Conservation (phyloP, 192 early-diverging fungal genomes). For the Podila epigama region DNA sequence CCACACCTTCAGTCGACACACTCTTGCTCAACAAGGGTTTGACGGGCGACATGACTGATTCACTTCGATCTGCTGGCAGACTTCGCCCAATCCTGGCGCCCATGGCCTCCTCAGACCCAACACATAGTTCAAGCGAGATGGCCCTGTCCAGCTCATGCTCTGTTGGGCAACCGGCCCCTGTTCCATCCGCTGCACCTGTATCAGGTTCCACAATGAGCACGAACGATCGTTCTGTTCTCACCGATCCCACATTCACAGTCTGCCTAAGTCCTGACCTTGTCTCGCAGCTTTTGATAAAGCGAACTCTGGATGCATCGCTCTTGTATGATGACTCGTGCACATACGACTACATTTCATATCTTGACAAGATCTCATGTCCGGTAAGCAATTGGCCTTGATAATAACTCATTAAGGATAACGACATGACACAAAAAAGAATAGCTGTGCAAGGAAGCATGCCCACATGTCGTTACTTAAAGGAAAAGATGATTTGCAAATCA, state of each 20-base stretch:
- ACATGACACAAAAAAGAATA: too few species aligned
- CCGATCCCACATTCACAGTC: not conserved
- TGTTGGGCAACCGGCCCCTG: too few species aligned
- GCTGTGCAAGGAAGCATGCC: too few species aligned
- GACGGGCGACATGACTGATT: not conserved
- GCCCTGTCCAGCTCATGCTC: too few species aligned
- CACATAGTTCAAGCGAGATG: too few species aligned
- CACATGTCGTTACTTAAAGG: too few species aligned
- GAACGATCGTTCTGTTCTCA: not conserved
- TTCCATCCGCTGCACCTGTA: too few species aligned
- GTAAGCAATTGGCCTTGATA: constrained; percentile 35
- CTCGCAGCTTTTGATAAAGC: constrained; percentile 12
- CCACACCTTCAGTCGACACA: not conserved
- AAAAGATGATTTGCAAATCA: not conserved
- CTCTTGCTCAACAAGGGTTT: not conserved
- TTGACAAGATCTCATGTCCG: constrained; percentile 35
- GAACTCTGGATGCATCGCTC: constrained; percentile 25
- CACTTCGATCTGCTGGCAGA: not conserved
- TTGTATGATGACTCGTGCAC: constrained; percentile 15
- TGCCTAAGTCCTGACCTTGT: not conserved
- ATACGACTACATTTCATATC: constrained; percentile 37
- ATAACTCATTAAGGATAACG: too few species aligned
- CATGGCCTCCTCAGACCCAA: not conserved
- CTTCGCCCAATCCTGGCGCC: not conserved
- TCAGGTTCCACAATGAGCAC: too few species aligned